phyloP scores from a whole-genome alignment of 495 filamentous ascomycete genomes.

The Parathielavia appendiculata region DNA sequence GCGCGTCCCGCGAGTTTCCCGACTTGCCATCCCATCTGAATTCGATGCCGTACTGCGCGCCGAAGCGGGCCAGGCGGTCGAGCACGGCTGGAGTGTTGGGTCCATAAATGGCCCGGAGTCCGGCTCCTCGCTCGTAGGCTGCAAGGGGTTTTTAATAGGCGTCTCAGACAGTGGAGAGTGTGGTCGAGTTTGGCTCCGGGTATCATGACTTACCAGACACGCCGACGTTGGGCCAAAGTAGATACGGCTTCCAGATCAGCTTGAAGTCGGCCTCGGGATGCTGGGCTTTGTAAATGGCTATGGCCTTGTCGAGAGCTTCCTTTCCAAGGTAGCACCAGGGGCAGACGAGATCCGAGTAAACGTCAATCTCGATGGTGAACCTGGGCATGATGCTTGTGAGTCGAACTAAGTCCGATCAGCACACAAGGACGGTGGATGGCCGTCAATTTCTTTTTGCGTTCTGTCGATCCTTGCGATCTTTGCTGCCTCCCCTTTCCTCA shows the following conservation, averaged over 20 bases:
- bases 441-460: too few species aligned
- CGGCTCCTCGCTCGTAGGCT: constrained; percentile 18
- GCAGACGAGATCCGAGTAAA: constrained; percentile 75
- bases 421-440: too few species aligned
- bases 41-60: constrained; percentile 47
- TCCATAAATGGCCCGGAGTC: constrained; percentile 18
- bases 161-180: neutral
- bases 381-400: constrained; percentile 16
- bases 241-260: constrained; percentile 68
- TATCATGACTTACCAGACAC: constrained; percentile 19
- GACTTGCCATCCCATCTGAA: constrained; percentile 68
- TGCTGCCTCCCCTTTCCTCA: too few species aligned
- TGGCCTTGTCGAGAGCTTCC: constrained; percentile 63
- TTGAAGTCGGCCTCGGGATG: constrained; percentile 59
- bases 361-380: constrained; percentile 57
- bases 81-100: constrained; percentile 17
- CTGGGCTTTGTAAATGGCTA: constrained; percentile 50
- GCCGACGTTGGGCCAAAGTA: constrained; percentile 62
- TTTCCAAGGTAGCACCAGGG: constrained; percentile 84
- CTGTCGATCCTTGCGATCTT: too few species aligned
- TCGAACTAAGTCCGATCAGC: too few species aligned
- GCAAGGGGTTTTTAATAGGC: neutral
- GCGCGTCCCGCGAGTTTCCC: constrained; percentile 69
- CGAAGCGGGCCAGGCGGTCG: constrained; percentile 17
- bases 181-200: neutral